Base-by-base conservation (phyloP, 306 rosid genomes). In the Quercus ilex region DNA sequence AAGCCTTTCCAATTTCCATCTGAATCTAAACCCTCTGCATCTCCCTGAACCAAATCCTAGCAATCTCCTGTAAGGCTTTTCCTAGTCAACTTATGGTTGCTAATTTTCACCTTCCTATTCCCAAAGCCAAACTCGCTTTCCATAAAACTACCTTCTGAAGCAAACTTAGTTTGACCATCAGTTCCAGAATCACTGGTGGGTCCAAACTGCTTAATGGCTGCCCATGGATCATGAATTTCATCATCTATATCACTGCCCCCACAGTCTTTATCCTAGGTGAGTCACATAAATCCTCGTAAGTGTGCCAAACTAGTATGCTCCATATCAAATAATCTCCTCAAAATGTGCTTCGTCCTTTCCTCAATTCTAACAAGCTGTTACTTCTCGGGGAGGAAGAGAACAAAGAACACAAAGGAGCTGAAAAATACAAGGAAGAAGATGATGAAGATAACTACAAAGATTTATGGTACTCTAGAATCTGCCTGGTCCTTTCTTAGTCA, bases 261-360 rank as follows among this genome's bases (percentile, higher is more conserved):
- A 91, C 73, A 77, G 95, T 74, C 79, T 88, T 94, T 58, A 86
- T 84, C 18, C 85, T 49, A 18, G 97, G 93, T 8, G 97, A 92
- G 8, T 93, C 97, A 70, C 94, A 87, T 68, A 87, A 92, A 77
- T 20, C 71, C 28, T 85, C 91, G 88, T 79, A 87, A 86, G 62
- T 80, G 79, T 0, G 85, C 90, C 75, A 91, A 90, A 89, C 90
- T 90, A 21, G 93, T 90, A 74, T 92, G 97, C 86, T 92, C 91
- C 97, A 92, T 88, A 7, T 90, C 97, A 82, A 91, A 94, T 68
- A 92, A 85, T 84, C 97, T 94, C 81, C 93, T 85, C 76, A 94
- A 84, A 49, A 89, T 9, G 92, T 86, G 85, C 83, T 88, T 79
- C 99, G 92, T 53, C 69, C 85, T 87, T 82, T 91, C 97, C 91